Conservation (phyloP, 2,329 filamentous ascomycete species). For the Anthostomella pinea region DNA sequence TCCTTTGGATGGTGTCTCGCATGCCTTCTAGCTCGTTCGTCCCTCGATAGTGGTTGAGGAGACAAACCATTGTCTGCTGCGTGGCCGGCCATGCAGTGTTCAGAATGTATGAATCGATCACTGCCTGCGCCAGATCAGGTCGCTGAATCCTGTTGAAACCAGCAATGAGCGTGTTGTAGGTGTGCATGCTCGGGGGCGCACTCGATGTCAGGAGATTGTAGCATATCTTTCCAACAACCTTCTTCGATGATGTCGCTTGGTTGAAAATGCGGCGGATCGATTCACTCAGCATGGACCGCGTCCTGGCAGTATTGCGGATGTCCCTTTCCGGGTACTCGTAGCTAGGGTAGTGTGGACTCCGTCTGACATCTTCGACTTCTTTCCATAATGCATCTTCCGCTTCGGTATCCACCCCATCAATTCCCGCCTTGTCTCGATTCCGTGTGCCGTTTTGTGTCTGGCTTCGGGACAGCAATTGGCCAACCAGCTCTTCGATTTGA, state of each 20-base stretch:
- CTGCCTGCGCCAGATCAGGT: slow-evolving; percentile 48
- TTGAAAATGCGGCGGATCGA: slow-evolving; percentile 29
- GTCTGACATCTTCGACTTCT: slow-evolving; percentile 19
- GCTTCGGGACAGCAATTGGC: slow-evolving; percentile 14
- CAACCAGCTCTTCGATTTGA: slow-evolving; percentile 19
- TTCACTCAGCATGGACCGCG: slow-evolving; percentile 21
- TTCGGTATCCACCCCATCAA: neutral
- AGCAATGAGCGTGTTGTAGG: slow-evolving; percentile 69
- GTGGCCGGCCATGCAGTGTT: slow-evolving; percentile 45
- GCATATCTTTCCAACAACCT: slow-evolving; percentile 46
- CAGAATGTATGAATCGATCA: slow-evolving; percentile 50
- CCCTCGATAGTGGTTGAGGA: slow-evolving; percentile 49
- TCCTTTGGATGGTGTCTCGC: slow-evolving; percentile 42
- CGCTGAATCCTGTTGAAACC: slow-evolving; percentile 56
- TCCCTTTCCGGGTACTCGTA: slow-evolving; percentile 21
- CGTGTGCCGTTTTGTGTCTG: neutral
- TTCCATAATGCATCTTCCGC: slow-evolving; percentile 6
- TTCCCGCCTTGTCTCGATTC: slow-evolving; percentile 6
- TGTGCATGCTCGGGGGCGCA: slow-evolving; percentile 62
- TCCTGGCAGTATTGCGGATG: slow-evolving; percentile 4
- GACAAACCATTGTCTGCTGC: slow-evolving; percentile 45
- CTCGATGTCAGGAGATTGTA: slow-evolving; percentile 65
- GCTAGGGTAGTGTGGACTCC: slow-evolving; percentile 19
- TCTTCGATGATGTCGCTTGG: slow-evolving; percentile 20
- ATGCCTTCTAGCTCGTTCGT: slow-evolving; percentile 42